Base-by-base conservation (phyloP, 306 rosid genomes). In the Quercus alba region DNA sequence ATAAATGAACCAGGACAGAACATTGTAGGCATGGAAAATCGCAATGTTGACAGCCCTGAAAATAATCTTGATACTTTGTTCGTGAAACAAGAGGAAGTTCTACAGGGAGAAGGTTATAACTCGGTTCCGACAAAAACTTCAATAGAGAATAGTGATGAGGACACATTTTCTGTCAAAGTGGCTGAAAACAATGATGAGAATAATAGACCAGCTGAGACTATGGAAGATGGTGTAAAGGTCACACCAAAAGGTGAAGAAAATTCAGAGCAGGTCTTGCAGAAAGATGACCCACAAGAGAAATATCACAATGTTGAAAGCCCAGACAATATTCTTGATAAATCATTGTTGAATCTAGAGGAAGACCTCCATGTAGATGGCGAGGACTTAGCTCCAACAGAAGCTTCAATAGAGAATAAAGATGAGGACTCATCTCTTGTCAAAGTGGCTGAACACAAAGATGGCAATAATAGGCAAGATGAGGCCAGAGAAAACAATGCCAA, bases 1-100 rank as follows among this genome's bases (percentile, higher is more conserved):
- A 58, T 59, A 23, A 79, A 74, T 30, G 85, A 73, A 77, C 70
- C 56, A 83, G 76, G 67, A 51, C 72, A 86, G 56, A 56, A 21
- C 73, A 79, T 35, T 75, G 44, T 28, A 78, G 51, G 58, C 5
- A 73, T 85, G 69, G 56, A 61, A 75, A 63, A 61, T 44, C 57
- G 64, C 46, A 55, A 64, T 30, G 72, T 35, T 13, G 52, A 35
- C n/a, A 35, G 26, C 17, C 52, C 52, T 10, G 52, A 67, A 19
- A 67, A 67, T 33, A 67, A 67, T 67, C 72, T 35, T 19, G 72
- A 35, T 67, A 33, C 21, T 10, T 35, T 8, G 12, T 67, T 35
- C 8, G 17, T 35, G 17, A 67, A 67, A 67, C 72, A 67, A 67
- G 52, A 18, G 26, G 72, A 67, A 35, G 3, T 14, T 67, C n/a